Conservation (phyloP, 306 rosid genomes). For the Adenanthera pavonina region DNA sequence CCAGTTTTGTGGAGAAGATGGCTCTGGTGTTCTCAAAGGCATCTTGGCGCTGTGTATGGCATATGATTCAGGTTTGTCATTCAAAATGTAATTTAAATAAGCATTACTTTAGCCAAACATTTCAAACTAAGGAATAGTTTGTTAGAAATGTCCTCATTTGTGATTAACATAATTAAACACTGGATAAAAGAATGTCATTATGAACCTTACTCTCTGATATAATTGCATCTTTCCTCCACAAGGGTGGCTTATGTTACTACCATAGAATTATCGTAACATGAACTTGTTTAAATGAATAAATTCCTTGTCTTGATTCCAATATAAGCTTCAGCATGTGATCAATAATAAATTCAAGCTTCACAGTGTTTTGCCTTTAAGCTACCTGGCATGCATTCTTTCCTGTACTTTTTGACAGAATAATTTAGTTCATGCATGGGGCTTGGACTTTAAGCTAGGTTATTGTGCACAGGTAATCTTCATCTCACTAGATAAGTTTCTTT, state of each 20-base stretch:
- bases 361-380: neutral
- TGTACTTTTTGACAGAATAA: slow-evolving; percentile 45
- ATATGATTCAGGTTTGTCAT: slow-evolving; percentile 54
- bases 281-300: neutral
- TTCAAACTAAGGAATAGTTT: neutral
- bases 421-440: slow-evolving; percentile 62
- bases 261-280: neutral
- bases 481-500: neutral
- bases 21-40: slow-evolving; percentile 57
- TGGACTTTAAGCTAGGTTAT: slow-evolving; percentile 56
- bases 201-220: neutral
- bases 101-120: neutral
- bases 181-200: neutral
- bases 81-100: neutral
- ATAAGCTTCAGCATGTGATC: neutral
- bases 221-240: neutral
- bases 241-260: neutral
- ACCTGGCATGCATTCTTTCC: neutral
- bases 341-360: neutral
- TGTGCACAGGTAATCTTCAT: slow-evolving; percentile 47
- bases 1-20: slow-evolving; percentile 63
- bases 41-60: slow-evolving; percentile 60
- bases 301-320: neutral
- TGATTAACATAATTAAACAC: neutral
- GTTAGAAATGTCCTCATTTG: neutral